Conservation (phyloP, 1,284 basidiomycete species). For the Tilletia indica region DNA sequence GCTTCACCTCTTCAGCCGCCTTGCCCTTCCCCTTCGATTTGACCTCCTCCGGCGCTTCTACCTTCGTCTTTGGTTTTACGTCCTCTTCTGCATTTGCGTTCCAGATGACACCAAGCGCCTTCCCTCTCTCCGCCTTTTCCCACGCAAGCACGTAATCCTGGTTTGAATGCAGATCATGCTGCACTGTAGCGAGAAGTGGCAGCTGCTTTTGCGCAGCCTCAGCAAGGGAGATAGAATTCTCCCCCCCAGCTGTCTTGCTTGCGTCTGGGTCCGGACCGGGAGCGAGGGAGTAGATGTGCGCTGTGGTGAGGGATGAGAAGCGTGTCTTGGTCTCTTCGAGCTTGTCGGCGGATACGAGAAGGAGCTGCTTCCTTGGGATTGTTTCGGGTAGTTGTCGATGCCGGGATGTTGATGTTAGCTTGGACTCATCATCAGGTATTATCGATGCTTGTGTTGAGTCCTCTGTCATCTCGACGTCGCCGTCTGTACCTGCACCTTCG, state of each 20-base stretch:
- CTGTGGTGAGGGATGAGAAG: conserved; percentile 24
- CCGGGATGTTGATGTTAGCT: conserved; percentile 16
- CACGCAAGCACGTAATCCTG: conserved; percentile 35
- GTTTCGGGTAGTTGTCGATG: neutral
- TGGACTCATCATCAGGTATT: conserved; percentile 6
- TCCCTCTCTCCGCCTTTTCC: conserved; percentile 35
- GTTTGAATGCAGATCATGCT: conserved; percentile 37
- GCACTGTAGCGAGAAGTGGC: conserved; percentile 32
- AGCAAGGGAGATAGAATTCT: neutral
- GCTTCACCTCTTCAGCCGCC: conserved; percentile 16
- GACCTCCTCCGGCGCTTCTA: neutral
- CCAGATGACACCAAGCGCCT: conserved; percentile 33
- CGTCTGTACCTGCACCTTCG: neutral
- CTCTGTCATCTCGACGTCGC: neutral
- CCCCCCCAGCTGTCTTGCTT: neutral
- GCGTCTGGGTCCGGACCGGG: conserved; percentile 26
- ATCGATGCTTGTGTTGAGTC: conserved; percentile 18
- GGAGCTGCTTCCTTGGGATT: conserved; percentile 24
- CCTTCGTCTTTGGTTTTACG: conserved; percentile 11
- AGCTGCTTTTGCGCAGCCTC: conserved; percentile 19
- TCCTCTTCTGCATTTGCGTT: conserved; percentile 24
- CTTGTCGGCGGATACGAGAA: conserved; percentile 27
- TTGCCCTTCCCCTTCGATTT: neutral
- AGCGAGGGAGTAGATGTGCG: conserved; percentile 42
- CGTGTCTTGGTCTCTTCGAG: conserved; percentile 29